Conservation (phyloP, 495 filamentous ascomycete species). For the Terfezia boudieri region DNA sequence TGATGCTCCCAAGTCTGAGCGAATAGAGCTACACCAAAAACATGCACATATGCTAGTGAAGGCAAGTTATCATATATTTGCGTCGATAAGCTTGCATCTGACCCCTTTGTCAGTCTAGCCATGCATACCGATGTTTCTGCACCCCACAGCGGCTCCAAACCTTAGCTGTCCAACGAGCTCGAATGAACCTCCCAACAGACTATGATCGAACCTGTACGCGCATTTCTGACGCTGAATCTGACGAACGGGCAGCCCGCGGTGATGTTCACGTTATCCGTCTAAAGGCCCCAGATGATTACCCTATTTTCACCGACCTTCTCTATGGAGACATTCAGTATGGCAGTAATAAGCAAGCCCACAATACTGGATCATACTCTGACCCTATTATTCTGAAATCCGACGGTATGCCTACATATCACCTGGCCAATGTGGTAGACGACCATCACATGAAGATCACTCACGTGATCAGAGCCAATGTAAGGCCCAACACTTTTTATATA, state of each 20-base stretch:
- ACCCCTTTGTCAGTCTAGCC: conserved; percentile 23
- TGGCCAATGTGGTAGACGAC: conserved; percentile 93
- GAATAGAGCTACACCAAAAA: conserved; percentile 46
- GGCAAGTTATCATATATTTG: not conserved
- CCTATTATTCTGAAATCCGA: conserved; percentile 78
- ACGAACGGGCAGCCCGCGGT: conserved; percentile 38
- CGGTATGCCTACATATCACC: conserved; percentile 81
- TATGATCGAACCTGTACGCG: conserved; percentile 60
- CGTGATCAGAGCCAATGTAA: conserved; percentile 48
- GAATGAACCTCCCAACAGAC: conserved; percentile 36
- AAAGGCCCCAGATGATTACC: conserved; percentile 34
- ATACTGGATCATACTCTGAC: conserved; percentile 35
- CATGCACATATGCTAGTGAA: conserved; percentile 49
- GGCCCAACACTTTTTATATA: too few relatives aligned
- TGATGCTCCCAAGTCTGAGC: conserved; percentile 42
- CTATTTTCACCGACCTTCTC: conserved; percentile 48
- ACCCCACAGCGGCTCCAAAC: conserved; percentile 42
- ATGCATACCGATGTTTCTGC: conserved; percentile 90
- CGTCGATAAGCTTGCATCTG: not conserved
- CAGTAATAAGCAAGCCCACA: conserved; percentile 21
- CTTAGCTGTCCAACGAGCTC: conserved; percentile 35
- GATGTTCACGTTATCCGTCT: conserved; percentile 64
- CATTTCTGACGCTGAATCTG: conserved; percentile 43
- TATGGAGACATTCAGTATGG: conserved; percentile 39
- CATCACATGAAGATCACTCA: conserved; percentile 87